Conservation (phyloP, 805 yeast species). For the Nakazawaea populi region DNA sequence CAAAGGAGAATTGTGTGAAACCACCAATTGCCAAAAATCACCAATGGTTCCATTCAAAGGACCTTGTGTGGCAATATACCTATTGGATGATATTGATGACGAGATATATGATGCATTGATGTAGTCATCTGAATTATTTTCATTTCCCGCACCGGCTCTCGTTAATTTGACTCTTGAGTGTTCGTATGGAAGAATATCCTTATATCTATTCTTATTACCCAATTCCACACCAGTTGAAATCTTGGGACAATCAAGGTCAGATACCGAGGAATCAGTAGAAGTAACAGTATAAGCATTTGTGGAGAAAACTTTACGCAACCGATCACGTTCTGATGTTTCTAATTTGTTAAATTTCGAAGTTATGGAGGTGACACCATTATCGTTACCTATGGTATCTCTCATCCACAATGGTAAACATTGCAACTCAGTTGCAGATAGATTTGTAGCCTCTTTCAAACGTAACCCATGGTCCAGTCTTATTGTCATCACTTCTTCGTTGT, state of each 20-base stretch:
- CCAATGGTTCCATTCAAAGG: constrained; percentile 69
- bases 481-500: constrained; percentile 45
- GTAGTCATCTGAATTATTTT: constrained; percentile 38
- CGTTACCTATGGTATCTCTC: constrained; percentile 25
- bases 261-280: neutral
- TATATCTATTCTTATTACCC: constrained; percentile 79
- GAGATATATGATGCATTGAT: constrained; percentile 81
- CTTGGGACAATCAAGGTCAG: constrained; percentile 28
- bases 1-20: constrained; percentile 56
- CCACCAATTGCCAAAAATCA: constrained; percentile 80
- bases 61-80: constrained; percentile 86
- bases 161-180: constrained; percentile 69
- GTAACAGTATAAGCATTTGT: constrained; percentile 6
- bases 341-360: constrained; percentile 56
- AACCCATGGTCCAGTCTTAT: constrained; percentile 20
- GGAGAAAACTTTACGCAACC: constrained; percentile 46
- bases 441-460: constrained; percentile 16
- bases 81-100: constrained; percentile 29
- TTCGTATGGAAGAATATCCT: constrained; percentile 83
- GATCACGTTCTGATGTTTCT: constrained; percentile 62
- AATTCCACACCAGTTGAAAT: constrained; percentile 76
- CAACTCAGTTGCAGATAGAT: constrained; percentile 16
- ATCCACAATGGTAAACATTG: constrained; percentile 52
- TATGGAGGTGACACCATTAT: constrained; percentile 30
- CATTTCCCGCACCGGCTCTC: constrained; percentile 1